Base-by-base conservation (phyloP, 352 stramenopile species). In the Aphanomyces astaci region DNA sequence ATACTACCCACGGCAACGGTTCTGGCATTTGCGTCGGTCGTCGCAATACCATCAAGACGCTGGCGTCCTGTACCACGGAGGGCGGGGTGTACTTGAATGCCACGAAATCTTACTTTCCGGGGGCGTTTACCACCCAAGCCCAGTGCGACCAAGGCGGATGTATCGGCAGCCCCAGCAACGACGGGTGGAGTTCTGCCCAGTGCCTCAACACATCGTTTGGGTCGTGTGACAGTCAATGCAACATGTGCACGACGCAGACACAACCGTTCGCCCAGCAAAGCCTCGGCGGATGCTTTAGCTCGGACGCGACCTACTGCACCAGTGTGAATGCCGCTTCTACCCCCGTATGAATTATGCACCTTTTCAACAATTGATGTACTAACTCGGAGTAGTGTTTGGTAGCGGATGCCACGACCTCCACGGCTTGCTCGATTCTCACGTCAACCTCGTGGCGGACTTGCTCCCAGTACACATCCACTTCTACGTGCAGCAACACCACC, bases 1-100 rank as follows among this genome's bases (percentile, higher is more conserved):
- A 25, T 9, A 5, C 56, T 1, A 46, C 31, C 10, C 33, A 64
- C 27, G 56, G 13, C 32, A 52, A 52, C 36, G 56, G 56, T 24
- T 33, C 25, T 28, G 56, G 56, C 32, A 64, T 64, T 28, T 64
- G 56, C 56, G 33, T 64, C 30, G 51, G 17, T 4, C 51, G 24
- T 9, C 51, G 51, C 51, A 59, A 59, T 19, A 40, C 15, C 30
- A 19, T 49, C 56, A 28, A 3, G 56, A 52, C 56, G 1, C 15
- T 36, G n/a, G 24, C 56, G 0, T 31, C 31, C 11, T 64, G 56
- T 24, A 46, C 17, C n/a, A 31, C 19, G 7, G 13, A 25, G 4
- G 40, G 24, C 31, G 56, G 56, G n/a, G 33, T 46, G 4, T 64
- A 33, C 46, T n/a, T 49, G 22, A 31, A 28, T n/a, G 56, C 56